Percentiles rank a stretch among this genome's conserved stretches.
Conservation (phyloP, 176 grass and related monocot species). For the Zizania latifolia region DNA sequence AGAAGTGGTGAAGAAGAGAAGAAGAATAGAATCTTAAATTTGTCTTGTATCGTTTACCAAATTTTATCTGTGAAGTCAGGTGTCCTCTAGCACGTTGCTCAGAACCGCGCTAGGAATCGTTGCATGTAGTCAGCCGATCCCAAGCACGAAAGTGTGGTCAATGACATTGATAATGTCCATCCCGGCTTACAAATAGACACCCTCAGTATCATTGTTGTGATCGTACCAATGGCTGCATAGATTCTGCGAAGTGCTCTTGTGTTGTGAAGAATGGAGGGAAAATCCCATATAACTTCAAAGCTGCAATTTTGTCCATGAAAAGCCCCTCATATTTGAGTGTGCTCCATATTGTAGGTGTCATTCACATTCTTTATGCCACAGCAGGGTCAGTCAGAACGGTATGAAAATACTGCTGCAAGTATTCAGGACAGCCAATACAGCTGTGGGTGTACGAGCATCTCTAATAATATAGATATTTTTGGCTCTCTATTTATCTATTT, state of each 20-base stretch:
- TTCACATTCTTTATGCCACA: constrained; percentile 50
- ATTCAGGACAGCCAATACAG: constrained; percentile 57
- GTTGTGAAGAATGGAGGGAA: constrained; percentile 62
- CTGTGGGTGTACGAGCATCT: constrained; percentile 84
- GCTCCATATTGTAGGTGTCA: constrained; percentile 65
- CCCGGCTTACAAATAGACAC: constrained; percentile 29
- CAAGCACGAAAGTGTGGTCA: too few relatives aligned
- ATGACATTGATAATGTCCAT: constrained; percentile 43
- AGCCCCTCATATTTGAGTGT: constrained; percentile 63
- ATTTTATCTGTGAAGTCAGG: too few relatives aligned
- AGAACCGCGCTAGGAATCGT: too few relatives aligned
- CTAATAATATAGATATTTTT: too few relatives aligned
- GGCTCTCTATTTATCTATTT: too few relatives aligned
- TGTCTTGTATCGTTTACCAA: too few relatives aligned
- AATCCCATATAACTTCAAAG: constrained; percentile 62
- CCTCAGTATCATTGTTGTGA: constrained; percentile 42
- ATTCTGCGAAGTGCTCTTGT: constrained; percentile 48
- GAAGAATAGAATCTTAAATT: too few relatives aligned
- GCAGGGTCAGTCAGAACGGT: constrained; percentile 61
- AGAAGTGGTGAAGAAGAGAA: too few relatives aligned
- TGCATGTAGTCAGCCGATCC: too few relatives aligned
- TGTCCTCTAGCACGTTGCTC: too few relatives aligned
- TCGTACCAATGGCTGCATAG: constrained; percentile 51
- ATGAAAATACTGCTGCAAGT: constrained; percentile 66
- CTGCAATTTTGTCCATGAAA: constrained; percentile 58